These are phyloP conservation scores for Knoxia roxburghii DNA, from an alignment of 257 asterid species.

Conservation along the genomic window DNA sequence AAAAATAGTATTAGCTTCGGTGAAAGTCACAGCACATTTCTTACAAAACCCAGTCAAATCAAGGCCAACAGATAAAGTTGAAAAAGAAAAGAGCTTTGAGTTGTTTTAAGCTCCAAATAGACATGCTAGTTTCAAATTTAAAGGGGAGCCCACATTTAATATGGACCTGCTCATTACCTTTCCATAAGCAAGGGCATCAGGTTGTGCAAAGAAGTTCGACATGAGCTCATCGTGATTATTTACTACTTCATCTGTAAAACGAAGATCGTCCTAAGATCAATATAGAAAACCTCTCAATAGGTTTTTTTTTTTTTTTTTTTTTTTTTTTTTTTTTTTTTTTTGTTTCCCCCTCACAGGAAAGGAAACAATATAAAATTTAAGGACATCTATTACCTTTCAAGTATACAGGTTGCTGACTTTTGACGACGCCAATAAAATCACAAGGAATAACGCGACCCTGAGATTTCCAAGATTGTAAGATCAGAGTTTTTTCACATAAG, in stretches of 20 bases:
- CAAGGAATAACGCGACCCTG: conserved; percentile 99
- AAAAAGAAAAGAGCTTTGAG: neutral
- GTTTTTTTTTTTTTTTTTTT: too few relatives aligned
- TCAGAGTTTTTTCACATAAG: neutral
- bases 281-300: conserved; percentile 1
- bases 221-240: conserved; percentile 97
- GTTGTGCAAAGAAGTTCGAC: conserved; percentile 99
- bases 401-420: conserved; percentile 96
- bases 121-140: neutral
- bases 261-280: neutral
- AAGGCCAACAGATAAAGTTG: neutral
- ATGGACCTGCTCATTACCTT: conserved; percentile 42
- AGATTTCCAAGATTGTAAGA: conserved; percentile 18
- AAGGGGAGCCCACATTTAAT: neutral
- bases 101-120: neutral
- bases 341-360: conserved; percentile 14
- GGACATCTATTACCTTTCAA: conserved; percentile 48
- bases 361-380: conserved; percentile 2
- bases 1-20: neutral
- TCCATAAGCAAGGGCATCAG: conserved; percentile 98
- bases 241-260: conserved; percentile 73
- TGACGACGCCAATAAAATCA: conserved; percentile 92
- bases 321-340: too few relatives aligned
- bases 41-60: neutral
- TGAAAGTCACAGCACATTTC: neutral